Evolutionary conservation across 2,329 filamentous ascomycete genomes (phyloP).

Genomic region (Stagonosporopsis cucurbitacearum): DNA sequence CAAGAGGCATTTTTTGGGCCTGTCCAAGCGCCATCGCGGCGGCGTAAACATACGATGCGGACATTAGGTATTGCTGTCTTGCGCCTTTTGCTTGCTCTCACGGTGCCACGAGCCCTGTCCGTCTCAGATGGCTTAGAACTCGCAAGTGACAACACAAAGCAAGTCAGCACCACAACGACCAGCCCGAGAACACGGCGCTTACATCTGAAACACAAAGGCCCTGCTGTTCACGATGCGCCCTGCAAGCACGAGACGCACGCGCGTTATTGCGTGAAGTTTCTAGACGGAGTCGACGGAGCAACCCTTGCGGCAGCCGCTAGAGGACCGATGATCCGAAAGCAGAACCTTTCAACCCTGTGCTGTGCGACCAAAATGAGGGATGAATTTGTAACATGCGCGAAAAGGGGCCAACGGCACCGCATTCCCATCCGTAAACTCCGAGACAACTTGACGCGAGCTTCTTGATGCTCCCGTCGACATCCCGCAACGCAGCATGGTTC

Average conservation of each 20-base stretch:
- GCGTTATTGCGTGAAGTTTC: conserved; percentile 18
- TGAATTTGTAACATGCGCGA: conserved; percentile 11
- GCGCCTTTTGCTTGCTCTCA: conserved; percentile 6
- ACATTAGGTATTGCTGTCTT: conserved; percentile 7
- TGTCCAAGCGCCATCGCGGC: conserved; percentile 13
- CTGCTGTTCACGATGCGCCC: conserved; percentile 6
- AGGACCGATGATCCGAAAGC: conserved; percentile 18
- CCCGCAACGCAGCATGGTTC: not conserved
- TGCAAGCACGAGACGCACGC: conserved; percentile 17
- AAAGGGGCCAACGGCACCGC: conserved; percentile 7
- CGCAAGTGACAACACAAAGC: not conserved
- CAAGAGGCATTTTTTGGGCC: conserved; percentile 18
- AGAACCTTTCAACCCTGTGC: conserved; percentile 14
- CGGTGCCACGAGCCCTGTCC: not conserved
- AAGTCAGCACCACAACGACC: not conserved
- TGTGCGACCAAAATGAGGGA: conserved; percentile 14
- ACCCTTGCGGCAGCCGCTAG: conserved; percentile 18
- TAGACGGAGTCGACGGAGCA: conserved; percentile 18
- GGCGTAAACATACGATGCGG: conserved; percentile 18
- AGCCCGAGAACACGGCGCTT: not conserved
- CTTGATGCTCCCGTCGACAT: not conserved
- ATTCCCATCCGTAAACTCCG: conserved; percentile 12
- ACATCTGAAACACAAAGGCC: conserved; percentile 1
- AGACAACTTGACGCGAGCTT: conserved; percentile 7
- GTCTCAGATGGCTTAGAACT: conserved; percentile 7